These are phyloP conservation scores for Kwoniella pini DNA, from an alignment of 768 basidiomycete species.

Conservation along the genomic window DNA sequence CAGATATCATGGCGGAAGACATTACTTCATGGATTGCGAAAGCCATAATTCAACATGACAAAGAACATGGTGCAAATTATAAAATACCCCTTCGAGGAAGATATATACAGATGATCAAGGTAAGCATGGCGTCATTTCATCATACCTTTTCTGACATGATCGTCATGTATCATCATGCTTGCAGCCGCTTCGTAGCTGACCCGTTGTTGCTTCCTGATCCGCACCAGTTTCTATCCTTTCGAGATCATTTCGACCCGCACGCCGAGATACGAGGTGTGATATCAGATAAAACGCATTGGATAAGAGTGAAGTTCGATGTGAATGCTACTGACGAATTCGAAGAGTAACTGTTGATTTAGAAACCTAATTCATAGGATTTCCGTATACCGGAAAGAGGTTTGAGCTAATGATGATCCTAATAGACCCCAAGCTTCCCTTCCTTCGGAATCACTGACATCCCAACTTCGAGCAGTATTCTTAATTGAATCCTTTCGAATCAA, in stretches of 20 bases:
- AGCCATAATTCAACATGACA: slow-evolving; percentile 31
- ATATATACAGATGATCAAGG: slow-evolving; percentile 28
- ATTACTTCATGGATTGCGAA: slow-evolving; percentile 32
- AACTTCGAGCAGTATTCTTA: slow-evolving; percentile 32
- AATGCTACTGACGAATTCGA: slow-evolving; percentile 36
- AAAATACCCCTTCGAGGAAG: slow-evolving; percentile 11
- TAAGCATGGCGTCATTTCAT: no score
- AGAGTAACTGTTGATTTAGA: no score
- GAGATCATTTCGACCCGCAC: slow-evolving; percentile 20
- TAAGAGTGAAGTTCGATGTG: slow-evolving; percentile 35
- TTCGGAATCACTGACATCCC: slow-evolving; percentile 34
- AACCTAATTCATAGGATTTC: no score
- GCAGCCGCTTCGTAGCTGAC: no score
- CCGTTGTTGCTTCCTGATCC: background rate
- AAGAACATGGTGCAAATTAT: slow-evolving; percentile 29
- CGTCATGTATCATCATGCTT: background rate
- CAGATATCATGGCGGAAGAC: slow-evolving; percentile 36
- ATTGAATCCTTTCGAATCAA: slow-evolving; percentile 23
- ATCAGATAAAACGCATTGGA: slow-evolving; percentile 29
- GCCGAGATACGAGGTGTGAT: slow-evolving; percentile 29
- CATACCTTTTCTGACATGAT: no score
- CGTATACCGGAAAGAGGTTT: no score
- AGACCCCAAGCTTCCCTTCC: slow-evolving; percentile 12
- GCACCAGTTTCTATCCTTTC: slow-evolving; percentile 36
- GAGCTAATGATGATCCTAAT: no score